Evolutionary conservation across 441 rosid species (phyloP).

Genomic region (Pelargonium citronellum): DNA sequence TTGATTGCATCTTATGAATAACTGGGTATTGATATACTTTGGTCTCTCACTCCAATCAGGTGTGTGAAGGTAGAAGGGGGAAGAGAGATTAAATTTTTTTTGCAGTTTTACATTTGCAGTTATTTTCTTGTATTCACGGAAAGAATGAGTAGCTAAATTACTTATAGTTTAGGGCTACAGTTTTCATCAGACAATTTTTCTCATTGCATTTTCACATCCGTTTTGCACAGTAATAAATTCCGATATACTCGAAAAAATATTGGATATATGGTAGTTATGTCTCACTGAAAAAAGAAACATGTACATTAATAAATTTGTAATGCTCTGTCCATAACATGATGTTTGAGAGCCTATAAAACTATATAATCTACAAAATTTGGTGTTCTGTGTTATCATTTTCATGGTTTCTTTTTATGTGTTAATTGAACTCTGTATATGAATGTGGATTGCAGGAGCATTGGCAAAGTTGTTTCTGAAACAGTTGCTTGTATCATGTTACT

Average conservation of each 20-base stretch:
- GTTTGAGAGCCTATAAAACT: neutral
- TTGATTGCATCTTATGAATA: neutral
- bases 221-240: too few relatives aligned
- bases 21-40: neutral
- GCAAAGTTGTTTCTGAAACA: slow-evolving; percentile 33
- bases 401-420: slow-evolving; percentile 4
- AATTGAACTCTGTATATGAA: slow-evolving; percentile 12
- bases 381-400: neutral
- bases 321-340: too few relatives aligned
- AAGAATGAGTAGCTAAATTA: neutral
- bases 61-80: neutral
- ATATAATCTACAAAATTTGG: neutral
- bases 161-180: neutral
- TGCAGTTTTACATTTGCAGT: neutral
- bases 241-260: too few relatives aligned
- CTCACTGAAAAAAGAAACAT: too few relatives aligned
- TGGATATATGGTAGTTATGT: too few relatives aligned
- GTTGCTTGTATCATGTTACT: slow-evolving; percentile 32
- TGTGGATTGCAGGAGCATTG: slow-evolving; percentile 34
- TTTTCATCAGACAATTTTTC: too few relatives aligned
- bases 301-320: too few relatives aligned
- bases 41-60: neutral
- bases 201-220: too few relatives aligned
- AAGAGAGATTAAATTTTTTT: too few relatives aligned
- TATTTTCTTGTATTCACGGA: neutral